Conservation (phyloP, 768 basidiomycete genomes). For the Fomitopsis serialis region DNA sequence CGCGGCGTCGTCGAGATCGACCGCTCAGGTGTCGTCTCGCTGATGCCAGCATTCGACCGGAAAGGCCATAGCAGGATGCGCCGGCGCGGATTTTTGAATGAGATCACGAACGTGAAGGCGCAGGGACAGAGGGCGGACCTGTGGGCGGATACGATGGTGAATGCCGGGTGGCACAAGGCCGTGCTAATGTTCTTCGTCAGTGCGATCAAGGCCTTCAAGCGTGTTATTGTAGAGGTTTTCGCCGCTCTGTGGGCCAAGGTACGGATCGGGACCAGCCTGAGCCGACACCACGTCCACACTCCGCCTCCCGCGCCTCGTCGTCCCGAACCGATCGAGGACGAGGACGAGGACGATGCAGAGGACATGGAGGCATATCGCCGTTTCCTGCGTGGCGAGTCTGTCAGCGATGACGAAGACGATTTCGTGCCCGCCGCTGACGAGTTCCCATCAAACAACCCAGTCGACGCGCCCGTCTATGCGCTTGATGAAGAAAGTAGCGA, state of each 20-base stretch:
- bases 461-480: conserved; percentile 2
- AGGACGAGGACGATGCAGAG: conserved; percentile 18
- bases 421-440: conserved; percentile 17
- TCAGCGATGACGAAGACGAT: conserved; percentile 45
- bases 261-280: not conserved
- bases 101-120: conserved; percentile 40
- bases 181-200: conserved; percentile 26
- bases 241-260: conserved; percentile 6
- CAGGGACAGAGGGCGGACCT: conserved; percentile 30
- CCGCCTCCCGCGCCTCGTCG: not conserved
- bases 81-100: conserved; percentile 42
- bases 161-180: conserved; percentile 37
- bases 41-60: conserved; percentile 26
- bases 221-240: not conserved
- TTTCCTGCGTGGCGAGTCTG: conserved; percentile 55
- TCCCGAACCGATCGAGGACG: not conserved
- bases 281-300: not conserved
- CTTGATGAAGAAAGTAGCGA: conserved; percentile 19
- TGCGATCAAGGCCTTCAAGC: conserved; percentile 11
- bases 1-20: conserved; percentile 29
- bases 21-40: conserved; percentile 35
- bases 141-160: conserved; percentile 23
- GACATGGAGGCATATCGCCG: conserved; percentile 43
- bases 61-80: conserved; percentile 18
- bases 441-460: not conserved